These are phyloP conservation scores for Fagopyrum tataricum DNA, from an alignment of 148 eudicot genomes.

Conservation along the genomic window DNA sequence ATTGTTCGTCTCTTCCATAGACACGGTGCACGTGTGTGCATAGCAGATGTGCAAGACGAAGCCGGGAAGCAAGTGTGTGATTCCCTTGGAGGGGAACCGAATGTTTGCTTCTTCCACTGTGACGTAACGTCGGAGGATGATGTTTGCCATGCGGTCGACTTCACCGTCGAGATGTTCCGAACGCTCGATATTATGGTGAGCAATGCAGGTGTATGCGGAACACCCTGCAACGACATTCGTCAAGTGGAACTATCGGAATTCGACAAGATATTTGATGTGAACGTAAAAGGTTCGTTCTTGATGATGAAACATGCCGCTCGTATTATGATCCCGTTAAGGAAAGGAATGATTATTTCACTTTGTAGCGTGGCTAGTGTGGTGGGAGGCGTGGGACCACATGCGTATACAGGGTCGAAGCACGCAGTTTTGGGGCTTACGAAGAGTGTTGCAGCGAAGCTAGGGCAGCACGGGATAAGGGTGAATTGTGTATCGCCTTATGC, in stretches of 20 bases:
- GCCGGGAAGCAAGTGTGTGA: slow-evolving; percentile 44
- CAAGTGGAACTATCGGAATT: slow-evolving; percentile 43
- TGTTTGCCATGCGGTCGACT: slow-evolving; percentile 56
- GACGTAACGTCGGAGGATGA: slow-evolving; percentile 72
- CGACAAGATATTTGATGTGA: slow-evolving; percentile 58
- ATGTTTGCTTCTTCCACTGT: slow-evolving; percentile 44
- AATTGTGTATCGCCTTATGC: slow-evolving; percentile 92
- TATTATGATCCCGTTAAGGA: slow-evolving; percentile 72
- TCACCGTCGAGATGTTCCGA: slow-evolving; percentile 50
- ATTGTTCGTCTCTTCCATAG: slow-evolving; percentile 75
- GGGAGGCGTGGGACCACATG: slow-evolving; percentile 79
- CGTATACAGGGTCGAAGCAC: slow-evolving; percentile 81
- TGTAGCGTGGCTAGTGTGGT: slow-evolving; percentile 53
- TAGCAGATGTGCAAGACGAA: slow-evolving; percentile 59
- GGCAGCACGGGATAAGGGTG: slow-evolving; percentile 71
- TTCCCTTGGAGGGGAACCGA: slow-evolving; percentile 34
- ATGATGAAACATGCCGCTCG: slow-evolving; percentile 99
- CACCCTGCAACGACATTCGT: slow-evolving; percentile 66
- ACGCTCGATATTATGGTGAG: slow-evolving; percentile 79
- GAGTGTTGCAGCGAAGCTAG: slow-evolving; percentile 88
- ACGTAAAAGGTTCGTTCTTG: slow-evolving; percentile 69
- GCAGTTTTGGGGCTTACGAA: slow-evolving; percentile 81
- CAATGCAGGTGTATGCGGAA: slow-evolving; percentile 72
- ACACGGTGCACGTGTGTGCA: slow-evolving; percentile 81
- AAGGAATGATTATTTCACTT: slow-evolving; percentile 64